These are phyloP conservation scores for Perkinsus chesapeaki DNA, from an alignment of 169 alveolate genomes.

Conservation along the genomic window DNA sequence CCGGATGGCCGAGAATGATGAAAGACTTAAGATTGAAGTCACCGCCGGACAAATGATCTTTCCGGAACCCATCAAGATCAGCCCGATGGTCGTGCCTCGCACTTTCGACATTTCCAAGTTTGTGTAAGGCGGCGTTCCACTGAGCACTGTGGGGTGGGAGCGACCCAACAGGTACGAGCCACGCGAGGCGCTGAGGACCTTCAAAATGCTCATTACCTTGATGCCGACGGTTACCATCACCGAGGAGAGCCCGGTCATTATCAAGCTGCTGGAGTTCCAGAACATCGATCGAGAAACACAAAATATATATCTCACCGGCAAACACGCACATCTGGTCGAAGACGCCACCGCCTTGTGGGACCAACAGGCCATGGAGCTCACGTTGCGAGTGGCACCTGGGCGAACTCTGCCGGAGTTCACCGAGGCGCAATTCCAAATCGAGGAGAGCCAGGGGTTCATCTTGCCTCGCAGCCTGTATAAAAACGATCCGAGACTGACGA, in stretches of 20 bases:
- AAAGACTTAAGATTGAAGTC: background rate
- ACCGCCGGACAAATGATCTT: background rate
- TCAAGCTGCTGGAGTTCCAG: slow-evolving; percentile 3
- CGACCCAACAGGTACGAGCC: background rate
- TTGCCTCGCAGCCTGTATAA: background rate
- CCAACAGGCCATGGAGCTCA: slow-evolving; percentile 3
- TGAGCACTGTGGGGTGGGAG: background rate
- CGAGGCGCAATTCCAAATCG: background rate
- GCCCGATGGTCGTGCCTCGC: background rate
- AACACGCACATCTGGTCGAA: background rate
- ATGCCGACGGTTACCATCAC: background rate
- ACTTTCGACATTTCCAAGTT: background rate
- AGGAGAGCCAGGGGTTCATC: slow-evolving; percentile 10
- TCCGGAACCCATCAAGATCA: background rate
- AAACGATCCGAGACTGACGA: slow-evolving; percentile 8
- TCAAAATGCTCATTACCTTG: slow-evolving; percentile 1
- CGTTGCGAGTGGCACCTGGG: background rate
- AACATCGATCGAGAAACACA: background rate
- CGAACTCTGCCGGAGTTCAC: background rate
- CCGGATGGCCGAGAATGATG: background rate
- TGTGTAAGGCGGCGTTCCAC: background rate
- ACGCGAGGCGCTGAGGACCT: slow-evolving; percentile 7
- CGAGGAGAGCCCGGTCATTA: background rate
- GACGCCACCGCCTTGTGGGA: slow-evolving; percentile 8
- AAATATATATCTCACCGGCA: background rate